phyloP scores from a whole-genome alignment of 352 stramenopile species.

The Pilasporangium apinafurcum region DNA sequence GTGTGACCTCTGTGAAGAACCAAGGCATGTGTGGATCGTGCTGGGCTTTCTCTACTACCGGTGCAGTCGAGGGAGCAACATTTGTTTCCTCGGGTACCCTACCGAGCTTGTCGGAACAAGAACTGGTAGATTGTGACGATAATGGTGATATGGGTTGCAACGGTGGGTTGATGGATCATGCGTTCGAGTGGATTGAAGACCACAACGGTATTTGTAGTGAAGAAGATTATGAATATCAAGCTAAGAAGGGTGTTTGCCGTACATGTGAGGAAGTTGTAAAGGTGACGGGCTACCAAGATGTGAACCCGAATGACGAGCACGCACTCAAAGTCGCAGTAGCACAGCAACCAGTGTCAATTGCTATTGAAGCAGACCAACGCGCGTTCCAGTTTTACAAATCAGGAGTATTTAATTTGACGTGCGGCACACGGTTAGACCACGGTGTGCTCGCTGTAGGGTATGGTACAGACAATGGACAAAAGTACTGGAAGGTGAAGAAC shows the following conservation, averaged over 20 bases:
- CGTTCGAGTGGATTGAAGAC: conserved; percentile 93
- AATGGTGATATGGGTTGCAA: conserved; percentile 95
- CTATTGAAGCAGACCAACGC: conserved; percentile 92
- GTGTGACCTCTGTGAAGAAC: conserved; percentile 96
- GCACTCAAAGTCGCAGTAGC: conserved; percentile 87
- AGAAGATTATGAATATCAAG: conserved; percentile 94
- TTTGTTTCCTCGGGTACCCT: conserved; percentile 92
- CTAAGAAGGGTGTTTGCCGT: conserved; percentile 58
- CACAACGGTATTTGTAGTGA: conserved; percentile 92
- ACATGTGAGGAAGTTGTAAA: conserved; percentile 82
- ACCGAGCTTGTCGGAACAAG: conserved; percentile 93
- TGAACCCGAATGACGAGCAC: conserved; percentile 76
- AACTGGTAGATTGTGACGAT: conserved; percentile 97
- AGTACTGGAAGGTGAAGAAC: conserved; percentile 97
- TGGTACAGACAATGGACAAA: conserved; percentile 76
- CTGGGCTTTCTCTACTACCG: conserved; percentile 97
- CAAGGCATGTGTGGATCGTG: conserved; percentile 95
- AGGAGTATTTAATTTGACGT: conserved; percentile 86
- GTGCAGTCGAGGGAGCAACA: conserved; percentile 95
- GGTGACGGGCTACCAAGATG: conserved; percentile 88
- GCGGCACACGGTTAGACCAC: conserved; percentile 94
- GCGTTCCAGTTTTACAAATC: conserved; percentile 96
- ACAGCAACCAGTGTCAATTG: conserved; percentile 91
- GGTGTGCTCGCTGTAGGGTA: conserved; percentile 96
- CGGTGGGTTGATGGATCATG: conserved; percentile 97